Evolutionary conservation across 1,284 basidiomycete genomes (phyloP).

Genomic region (Cutaneotrichosporon cutaneum): DNA sequence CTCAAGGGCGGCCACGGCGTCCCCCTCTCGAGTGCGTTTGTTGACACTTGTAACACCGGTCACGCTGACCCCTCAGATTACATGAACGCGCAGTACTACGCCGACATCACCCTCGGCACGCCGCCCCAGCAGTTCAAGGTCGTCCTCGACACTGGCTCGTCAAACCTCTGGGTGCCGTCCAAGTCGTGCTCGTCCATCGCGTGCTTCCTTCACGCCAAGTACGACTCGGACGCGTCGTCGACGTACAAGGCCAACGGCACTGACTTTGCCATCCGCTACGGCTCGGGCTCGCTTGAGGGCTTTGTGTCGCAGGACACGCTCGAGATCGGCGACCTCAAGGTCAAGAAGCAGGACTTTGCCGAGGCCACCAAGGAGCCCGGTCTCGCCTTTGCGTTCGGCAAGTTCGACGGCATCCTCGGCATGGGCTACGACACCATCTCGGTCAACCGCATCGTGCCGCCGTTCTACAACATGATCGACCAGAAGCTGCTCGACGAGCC

Average conservation of each 20-base stretch:
- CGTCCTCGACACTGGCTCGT: conserved; percentile 68
- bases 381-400: conserved; percentile 91
- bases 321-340: conserved; percentile 76
- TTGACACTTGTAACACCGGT: conserved; percentile 8
- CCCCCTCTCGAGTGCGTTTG: conserved; percentile 78
- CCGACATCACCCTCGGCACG: conserved; percentile 74
- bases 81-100: conserved; percentile 96
- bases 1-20: conserved; percentile 79
- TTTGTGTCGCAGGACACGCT: conserved; percentile 86
- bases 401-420: conserved; percentile 94
- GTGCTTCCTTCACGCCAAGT: conserved; percentile 91
- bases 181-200: conserved; percentile 88
- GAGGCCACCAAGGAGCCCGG: conserved; percentile 97
- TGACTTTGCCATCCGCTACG: conserved; percentile 90
- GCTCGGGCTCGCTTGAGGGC: conserved; percentile 95
- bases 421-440: conserved; percentile 91
- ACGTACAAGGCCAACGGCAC: conserved; percentile 92
- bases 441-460: conserved; percentile 89
- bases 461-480: conserved; percentile 93
- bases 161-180: conserved; percentile 68
- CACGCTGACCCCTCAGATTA: conserved; percentile 63
- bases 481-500: conserved; percentile 77
- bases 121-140: conserved; percentile 56
- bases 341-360: conserved; percentile 84
- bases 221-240: conserved; percentile 77